Evolutionary conservation across 2,329 filamentous ascomycete genomes (phyloP).

Genomic region (Paraphoma sp.): DNA sequence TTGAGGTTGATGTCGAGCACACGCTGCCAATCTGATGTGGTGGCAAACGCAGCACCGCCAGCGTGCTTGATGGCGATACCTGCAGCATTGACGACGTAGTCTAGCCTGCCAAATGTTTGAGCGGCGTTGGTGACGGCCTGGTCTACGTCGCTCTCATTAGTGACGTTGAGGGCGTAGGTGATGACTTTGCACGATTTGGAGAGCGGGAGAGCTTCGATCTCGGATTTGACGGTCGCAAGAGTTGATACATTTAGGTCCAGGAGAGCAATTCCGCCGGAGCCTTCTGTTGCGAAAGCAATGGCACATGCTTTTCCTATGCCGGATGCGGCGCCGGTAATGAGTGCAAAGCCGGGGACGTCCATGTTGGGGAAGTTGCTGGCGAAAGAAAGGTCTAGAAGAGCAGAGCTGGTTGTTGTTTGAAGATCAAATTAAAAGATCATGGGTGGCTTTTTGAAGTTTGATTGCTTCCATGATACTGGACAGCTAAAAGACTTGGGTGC

Average conservation of each 20-base stretch:
- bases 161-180: constrained; percentile 31
- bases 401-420: not conserved
- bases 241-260: constrained; percentile 23
- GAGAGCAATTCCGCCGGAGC: constrained; percentile 23
- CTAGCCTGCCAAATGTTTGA: constrained; percentile 45
- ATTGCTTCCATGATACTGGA: not conserved
- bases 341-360: constrained; percentile 30
- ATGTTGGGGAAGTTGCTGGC: not conserved
- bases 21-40: constrained; percentile 49
- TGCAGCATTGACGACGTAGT: constrained; percentile 53
- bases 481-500: not conserved
- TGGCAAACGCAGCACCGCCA: constrained; percentile 46
- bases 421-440: not conserved
- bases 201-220: constrained; percentile 9
- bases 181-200: constrained; percentile 2
- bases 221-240: constrained; percentile 15
- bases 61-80: constrained; percentile 50
- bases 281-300: constrained; percentile 24
- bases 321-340: constrained; percentile 27
- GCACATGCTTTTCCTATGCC: constrained; percentile 28
- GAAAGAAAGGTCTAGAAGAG: not conserved
- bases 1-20: constrained; percentile 54
- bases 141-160: constrained; percentile 39
- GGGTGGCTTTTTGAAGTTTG: not conserved
- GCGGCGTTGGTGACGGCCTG: constrained; percentile 33